Evolutionary conservation across 1,139 yeast genomes (phyloP).

Genomic region (Hyphopichia fennica): DNA sequence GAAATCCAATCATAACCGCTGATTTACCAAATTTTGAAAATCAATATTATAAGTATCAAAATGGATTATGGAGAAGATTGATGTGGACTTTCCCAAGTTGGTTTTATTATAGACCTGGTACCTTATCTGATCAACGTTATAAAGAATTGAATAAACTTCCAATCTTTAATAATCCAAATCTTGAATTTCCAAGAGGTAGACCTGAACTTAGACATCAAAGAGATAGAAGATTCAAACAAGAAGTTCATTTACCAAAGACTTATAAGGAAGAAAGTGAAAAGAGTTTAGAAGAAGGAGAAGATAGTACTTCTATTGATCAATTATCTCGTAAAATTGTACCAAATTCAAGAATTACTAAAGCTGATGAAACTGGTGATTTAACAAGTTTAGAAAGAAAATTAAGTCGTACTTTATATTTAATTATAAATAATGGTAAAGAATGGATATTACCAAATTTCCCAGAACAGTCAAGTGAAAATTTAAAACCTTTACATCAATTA

Average conservation of each 20-base stretch:
- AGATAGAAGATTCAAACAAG: constrained; percentile 84
- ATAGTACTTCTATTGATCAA: constrained; percentile 40
- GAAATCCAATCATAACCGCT: constrained; percentile 83
- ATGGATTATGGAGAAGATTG: constrained; percentile 80
- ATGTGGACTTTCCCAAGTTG: constrained; percentile 98
- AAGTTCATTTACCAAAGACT: constrained; percentile 64
- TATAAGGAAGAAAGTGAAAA: constrained; percentile 42
- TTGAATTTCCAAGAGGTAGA: constrained; percentile 76
- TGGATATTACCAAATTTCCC: constrained; percentile 83
- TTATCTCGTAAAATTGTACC: constrained; percentile 70
- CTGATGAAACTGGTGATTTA: constrained; percentile 64
- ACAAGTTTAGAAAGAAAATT: constrained; percentile 76
- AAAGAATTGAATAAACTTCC: constrained; percentile 77
- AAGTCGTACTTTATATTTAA: constrained; percentile 75
- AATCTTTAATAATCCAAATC: constrained; percentile 66
- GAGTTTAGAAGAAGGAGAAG: constrained; percentile 37
- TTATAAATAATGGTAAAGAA: constrained; percentile 46
- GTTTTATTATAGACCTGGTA: constrained; percentile 88
- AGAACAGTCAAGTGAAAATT: constrained; percentile 25
- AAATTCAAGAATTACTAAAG: constrained; percentile 72
- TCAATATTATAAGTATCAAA: constrained; percentile 79
- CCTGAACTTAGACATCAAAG: constrained; percentile 88
- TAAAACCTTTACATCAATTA: constrained; percentile 61
- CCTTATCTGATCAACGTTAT: constrained; percentile 82
- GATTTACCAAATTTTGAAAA: constrained; percentile 72